These are phyloP conservation scores for Salix dunnii DNA, from an alignment of 345 rosid genomes.

Conservation along the genomic window DNA sequence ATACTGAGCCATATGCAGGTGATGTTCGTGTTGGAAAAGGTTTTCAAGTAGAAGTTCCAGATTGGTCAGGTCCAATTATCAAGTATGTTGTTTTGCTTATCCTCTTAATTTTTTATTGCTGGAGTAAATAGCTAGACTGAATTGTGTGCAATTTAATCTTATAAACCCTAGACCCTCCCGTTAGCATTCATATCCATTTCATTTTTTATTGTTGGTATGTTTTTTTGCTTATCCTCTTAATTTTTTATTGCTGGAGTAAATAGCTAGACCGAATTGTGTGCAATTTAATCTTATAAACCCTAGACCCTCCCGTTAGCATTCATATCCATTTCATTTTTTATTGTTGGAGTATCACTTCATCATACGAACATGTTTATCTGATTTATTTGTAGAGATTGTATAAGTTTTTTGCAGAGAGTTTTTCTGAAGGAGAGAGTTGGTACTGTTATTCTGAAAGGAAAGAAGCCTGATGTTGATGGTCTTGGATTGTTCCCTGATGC, in stretches of 20 bases:
- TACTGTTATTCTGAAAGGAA: background rate
- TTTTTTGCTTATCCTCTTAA: too few relatives aligned
- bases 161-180: background rate
- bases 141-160: background rate
- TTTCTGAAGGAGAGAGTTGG: background rate
- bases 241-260: too few relatives aligned
- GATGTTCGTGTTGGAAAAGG: constrained; percentile 70
- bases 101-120: background rate
- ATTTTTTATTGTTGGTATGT: background rate
- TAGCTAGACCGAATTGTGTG: background rate
- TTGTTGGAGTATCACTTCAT: background rate
- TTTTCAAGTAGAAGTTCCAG: constrained; percentile 86
- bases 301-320: background rate
- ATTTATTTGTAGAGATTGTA: background rate
- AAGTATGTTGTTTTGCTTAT: constrained; percentile 42
- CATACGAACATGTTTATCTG: background rate
- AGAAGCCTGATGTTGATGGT: background rate
- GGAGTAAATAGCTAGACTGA: background rate
- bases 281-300: background rate
- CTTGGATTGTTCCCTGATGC: background rate
- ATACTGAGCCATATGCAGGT: constrained; percentile 44
- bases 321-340: background rate
- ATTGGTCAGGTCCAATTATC: constrained; percentile 65
- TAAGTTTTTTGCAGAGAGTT: background rate
- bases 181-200: background rate